A percentile compares a stretch with the other conserved stretches of the same genome.
phyloP scores from a whole-genome alignment of 2,329 filamentous ascomycete genomes.

The Ophiostoma fasciatum region DNA sequence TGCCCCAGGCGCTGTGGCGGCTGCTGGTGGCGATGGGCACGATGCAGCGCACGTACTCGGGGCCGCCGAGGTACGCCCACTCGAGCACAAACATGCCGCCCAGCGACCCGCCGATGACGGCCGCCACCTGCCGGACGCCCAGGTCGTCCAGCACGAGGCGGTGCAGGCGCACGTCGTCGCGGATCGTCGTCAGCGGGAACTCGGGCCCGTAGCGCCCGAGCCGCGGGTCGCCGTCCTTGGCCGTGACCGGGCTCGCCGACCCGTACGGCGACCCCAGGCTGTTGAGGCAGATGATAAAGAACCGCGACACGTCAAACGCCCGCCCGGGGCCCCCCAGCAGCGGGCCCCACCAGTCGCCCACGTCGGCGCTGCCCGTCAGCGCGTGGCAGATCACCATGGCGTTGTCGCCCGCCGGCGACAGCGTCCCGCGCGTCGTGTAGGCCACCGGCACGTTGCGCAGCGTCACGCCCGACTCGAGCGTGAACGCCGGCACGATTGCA shows the following conservation, averaged over 20 bases:
- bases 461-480: constrained; percentile 79
- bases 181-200: constrained; percentile 86
- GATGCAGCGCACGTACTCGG: constrained; percentile 67
- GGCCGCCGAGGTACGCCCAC: constrained; percentile 80
- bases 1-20: constrained; percentile 76
- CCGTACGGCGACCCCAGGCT: constrained; percentile 76
- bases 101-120: constrained; percentile 71
- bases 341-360: constrained; percentile 80
- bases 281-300: constrained; percentile 80
- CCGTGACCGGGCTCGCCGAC: constrained; percentile 76
- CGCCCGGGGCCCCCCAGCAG: constrained; percentile 62
- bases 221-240: constrained; percentile 61
- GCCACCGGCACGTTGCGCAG: constrained; percentile 62
- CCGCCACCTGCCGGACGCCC: constrained; percentile 62
- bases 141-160: constrained; percentile 67
- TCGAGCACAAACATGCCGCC: constrained; percentile 85
- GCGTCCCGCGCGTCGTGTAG: constrained; percentile 49
- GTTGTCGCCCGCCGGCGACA: constrained; percentile 46
- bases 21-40: constrained; percentile 78
- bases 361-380: constrained; percentile 71
- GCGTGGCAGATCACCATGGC: constrained; percentile 71
- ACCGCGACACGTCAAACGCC: constrained; percentile 67
- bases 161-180: constrained; percentile 90
- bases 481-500: constrained; percentile 75
- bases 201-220: constrained; percentile 82